A percentile compares a stretch with the other conserved stretches of the same genome.
Conservation (phyloP, 768 basidiomycete species). For the Chalciporus pseudorubinellus region DNA sequence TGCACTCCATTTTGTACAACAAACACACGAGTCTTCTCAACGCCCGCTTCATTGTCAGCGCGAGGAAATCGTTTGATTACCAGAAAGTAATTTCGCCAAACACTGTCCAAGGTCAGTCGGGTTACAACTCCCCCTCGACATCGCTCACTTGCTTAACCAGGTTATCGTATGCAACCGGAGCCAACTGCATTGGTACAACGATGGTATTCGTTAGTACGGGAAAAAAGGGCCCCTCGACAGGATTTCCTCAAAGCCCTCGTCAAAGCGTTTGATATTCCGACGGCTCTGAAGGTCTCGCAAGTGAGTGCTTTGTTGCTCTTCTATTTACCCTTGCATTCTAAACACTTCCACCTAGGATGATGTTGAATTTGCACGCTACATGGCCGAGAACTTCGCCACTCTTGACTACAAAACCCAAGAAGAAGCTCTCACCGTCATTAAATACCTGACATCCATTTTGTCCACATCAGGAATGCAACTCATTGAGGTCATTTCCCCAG, state of each 20-base stretch:
- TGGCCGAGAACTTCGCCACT: slow-evolving; percentile 90
- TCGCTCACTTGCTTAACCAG: slow-evolving; percentile 34
- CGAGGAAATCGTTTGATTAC: slow-evolving; percentile 79
- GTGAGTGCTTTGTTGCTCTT: slow-evolving; percentile 28
- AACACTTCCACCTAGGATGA: slow-evolving; percentile 54
- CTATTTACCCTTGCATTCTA: not conserved
- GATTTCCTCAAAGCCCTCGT: slow-evolving; percentile 85
- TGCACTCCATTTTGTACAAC: slow-evolving; percentile 79
- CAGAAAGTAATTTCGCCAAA: slow-evolving; percentile 57
- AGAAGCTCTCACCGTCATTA: slow-evolving; percentile 84
- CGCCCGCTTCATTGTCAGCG: slow-evolving; percentile 78
- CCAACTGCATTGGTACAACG: slow-evolving; percentile 77
- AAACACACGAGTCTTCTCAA: slow-evolving; percentile 92
- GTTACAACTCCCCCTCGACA: not conserved
- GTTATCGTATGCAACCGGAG: slow-evolving; percentile 60
- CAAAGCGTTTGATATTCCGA: slow-evolving; percentile 77
- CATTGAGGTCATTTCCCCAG: slow-evolving; percentile 71
- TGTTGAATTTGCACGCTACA: slow-evolving; percentile 83
- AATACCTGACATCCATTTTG: slow-evolving; percentile 68
- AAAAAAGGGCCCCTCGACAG: slow-evolving; percentile 81
- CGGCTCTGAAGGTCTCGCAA: slow-evolving; percentile 54
- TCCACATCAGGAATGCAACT: slow-evolving; percentile 81
- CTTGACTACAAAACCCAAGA: slow-evolving; percentile 96
- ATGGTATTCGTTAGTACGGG: slow-evolving; percentile 90
- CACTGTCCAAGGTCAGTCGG: slow-evolving; percentile 49